These are phyloP conservation scores for Oryza longistaminata DNA, from an alignment of 176 grass and related monocot genomes.

Conservation along the genomic window DNA sequence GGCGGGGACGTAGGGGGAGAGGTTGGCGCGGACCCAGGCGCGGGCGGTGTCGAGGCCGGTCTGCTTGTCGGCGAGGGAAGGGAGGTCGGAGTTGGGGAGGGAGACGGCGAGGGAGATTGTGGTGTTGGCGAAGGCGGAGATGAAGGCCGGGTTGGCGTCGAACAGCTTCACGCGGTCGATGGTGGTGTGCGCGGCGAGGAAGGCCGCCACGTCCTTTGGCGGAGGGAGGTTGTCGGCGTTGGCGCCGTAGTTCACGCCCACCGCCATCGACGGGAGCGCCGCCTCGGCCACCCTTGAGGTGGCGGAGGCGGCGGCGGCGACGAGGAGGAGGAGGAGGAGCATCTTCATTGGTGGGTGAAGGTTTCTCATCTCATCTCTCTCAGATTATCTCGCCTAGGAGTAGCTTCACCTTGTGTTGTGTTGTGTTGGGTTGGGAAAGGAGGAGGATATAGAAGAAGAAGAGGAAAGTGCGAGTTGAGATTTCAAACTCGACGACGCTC, in stretches of 20 bases:
- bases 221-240: conserved; percentile 76
- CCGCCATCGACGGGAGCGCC: conserved; percentile 20
- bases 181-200: conserved; percentile 52
- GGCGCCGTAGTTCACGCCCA: conserved; percentile 95
- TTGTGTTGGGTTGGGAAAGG: too few relatives aligned
- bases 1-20: conserved; percentile 56
- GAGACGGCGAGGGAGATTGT: conserved; percentile 55
- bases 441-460: too few relatives aligned
- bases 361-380: background rate
- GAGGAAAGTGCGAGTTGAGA: too few relatives aligned
- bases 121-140: conserved; percentile 68
- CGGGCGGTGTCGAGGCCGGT: conserved; percentile 39
- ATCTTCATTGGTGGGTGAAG: background rate
- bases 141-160: conserved; percentile 83
- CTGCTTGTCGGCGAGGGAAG: conserved; percentile 42
- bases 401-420: too few relatives aligned
- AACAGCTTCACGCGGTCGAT: conserved; percentile 87
- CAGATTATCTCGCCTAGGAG: too few relatives aligned
- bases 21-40: conserved; percentile 60
- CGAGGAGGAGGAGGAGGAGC: background rate
- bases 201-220: conserved; percentile 45
- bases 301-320: background rate
- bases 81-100: conserved; percentile 60
- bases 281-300: background rate
- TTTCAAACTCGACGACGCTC: too few relatives aligned